Percentiles rank a stretch among this genome's conserved stretches.
phyloP scores from a whole-genome alignment of 495 filamentous ascomycete species.

The Daldinia vernicosa region DNA sequence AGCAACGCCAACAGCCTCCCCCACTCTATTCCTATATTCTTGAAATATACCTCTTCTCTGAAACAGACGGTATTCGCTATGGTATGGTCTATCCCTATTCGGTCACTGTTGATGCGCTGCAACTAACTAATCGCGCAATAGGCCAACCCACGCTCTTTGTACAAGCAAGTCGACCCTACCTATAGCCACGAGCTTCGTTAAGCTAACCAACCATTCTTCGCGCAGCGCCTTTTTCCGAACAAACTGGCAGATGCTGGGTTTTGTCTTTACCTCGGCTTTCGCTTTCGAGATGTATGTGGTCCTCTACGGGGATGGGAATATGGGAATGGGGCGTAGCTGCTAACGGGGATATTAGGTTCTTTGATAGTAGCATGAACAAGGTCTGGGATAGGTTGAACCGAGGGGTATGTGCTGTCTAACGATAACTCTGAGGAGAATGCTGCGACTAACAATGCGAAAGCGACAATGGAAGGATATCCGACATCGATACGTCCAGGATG shows the following conservation, averaged over 20 bases:
- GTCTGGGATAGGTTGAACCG: constrained; percentile 90
- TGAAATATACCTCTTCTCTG: constrained; percentile 1
- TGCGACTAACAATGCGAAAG: constrained; percentile 60
- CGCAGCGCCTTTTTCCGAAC: constrained; percentile 80
- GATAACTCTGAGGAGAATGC: not conserved
- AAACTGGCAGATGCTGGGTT: constrained; percentile 85
- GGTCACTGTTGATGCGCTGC: not conserved
- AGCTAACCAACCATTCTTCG: constrained; percentile 47
- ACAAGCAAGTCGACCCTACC: constrained; percentile 75
- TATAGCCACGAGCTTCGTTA: constrained; percentile 26
- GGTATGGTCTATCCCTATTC: constrained; percentile 43
- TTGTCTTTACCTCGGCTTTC: constrained; percentile 87
- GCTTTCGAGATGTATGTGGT: constrained; percentile 86
- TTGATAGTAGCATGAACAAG: constrained; percentile 77
- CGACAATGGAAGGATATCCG: constrained; percentile 99
- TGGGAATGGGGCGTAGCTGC: constrained; percentile 15
- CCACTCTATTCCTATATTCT: not conserved
- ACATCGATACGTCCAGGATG: constrained; percentile 77
- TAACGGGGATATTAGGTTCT: constrained; percentile 66
- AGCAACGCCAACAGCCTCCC: constrained; percentile 7
- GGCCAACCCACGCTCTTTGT: constrained; percentile 64
- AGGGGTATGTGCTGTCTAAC: constrained; percentile 71
- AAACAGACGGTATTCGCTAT: constrained; percentile 45
- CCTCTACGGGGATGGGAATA: not conserved
- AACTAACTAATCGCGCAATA: constrained; percentile 50